Percentiles rank a stretch among this genome's conserved stretches.
phyloP scores from a whole-genome alignment of 495 filamentous ascomycete genomes.

The Aspergillus olivimuriae region DNA sequence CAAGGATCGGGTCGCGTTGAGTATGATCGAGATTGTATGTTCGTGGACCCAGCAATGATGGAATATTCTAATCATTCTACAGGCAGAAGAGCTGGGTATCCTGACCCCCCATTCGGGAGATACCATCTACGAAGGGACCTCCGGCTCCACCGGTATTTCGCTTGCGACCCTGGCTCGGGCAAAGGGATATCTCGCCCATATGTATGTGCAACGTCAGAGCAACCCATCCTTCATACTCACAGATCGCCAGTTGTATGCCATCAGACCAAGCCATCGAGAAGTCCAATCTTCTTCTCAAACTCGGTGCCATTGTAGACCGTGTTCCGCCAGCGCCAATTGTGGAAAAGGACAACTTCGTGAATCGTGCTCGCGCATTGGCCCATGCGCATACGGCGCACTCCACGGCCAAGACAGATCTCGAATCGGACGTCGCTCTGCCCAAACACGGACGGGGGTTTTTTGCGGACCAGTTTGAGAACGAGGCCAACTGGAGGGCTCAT shows the following conservation, averaged over 20 bases:
- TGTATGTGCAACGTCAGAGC: slow-evolving; percentile 41
- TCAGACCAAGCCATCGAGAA: slow-evolving; percentile 88
- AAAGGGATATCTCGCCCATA: slow-evolving; percentile 84
- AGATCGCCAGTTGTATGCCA: slow-evolving; percentile 70
- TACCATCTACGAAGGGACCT: slow-evolving; percentile 95
- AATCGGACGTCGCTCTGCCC: slow-evolving; percentile 8
- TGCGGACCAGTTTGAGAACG: slow-evolving; percentile 92
- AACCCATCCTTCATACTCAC: slow-evolving; percentile 6
- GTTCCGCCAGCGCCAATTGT: slow-evolving; percentile 89
- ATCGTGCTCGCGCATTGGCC: slow-evolving; percentile 76
- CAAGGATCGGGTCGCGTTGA: slow-evolving; percentile 90
- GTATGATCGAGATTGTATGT: slow-evolving; percentile 69
- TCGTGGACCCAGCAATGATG: slow-evolving; percentile 1
- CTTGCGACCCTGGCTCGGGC: slow-evolving; percentile 83
- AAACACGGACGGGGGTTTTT: slow-evolving; percentile 66
- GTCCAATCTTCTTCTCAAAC: slow-evolving; percentile 75
- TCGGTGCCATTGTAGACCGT: slow-evolving; percentile 84
- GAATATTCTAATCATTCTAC: slow-evolving; percentile 8
- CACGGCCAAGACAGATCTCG: slow-evolving; percentile 7
- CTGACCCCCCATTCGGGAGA: slow-evolving; percentile 78
- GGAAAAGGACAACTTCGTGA: slow-evolving; percentile 88
- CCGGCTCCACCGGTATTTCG: slow-evolving; percentile 90
- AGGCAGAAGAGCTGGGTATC: slow-evolving; percentile 74
- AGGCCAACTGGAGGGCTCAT: slow-evolving; percentile 82
- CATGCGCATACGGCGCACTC: slow-evolving; percentile 59